phyloP scores from a whole-genome alignment of 2,329 filamentous ascomycete species.

The Leptographium lundbergii region DNA sequence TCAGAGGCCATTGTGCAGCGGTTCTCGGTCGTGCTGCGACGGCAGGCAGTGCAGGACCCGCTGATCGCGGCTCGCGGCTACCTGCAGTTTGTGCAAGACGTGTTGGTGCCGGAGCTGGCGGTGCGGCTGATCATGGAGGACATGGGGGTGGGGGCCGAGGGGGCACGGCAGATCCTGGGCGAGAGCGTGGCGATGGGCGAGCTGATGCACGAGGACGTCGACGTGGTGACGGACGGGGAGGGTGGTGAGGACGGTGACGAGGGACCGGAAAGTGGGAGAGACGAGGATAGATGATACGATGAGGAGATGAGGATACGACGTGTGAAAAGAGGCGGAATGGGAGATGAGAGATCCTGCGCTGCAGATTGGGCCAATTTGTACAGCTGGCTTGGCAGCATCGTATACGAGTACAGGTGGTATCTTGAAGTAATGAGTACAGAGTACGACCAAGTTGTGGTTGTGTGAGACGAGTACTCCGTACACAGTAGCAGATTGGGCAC shows the following conservation, averaged over 20 bases:
- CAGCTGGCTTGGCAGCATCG: too few relatives aligned
- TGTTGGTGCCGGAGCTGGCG: conserved; percentile 62
- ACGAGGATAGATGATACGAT: too few relatives aligned
- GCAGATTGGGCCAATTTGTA: too few relatives aligned
- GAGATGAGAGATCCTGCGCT: too few relatives aligned
- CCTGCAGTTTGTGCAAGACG: conserved; percentile 57
- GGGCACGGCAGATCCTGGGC: conserved; percentile 43
- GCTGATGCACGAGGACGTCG: conserved; percentile 50
- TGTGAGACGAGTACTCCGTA: too few relatives aligned
- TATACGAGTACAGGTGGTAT: too few relatives aligned
- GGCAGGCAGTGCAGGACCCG: conserved; percentile 48
- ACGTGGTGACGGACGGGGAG: conserved; percentile 27
- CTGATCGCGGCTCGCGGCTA: conserved; percentile 55
- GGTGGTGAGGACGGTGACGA: conserved; percentile 3
- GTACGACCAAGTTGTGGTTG: too few relatives aligned
- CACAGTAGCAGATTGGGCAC: too few relatives aligned
- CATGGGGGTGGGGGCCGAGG: conserved; percentile 29
- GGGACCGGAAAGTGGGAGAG: not conserved
- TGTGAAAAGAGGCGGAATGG: too few relatives aligned
- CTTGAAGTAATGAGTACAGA: too few relatives aligned
- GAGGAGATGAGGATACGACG: too few relatives aligned
- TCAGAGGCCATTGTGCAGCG: conserved; percentile 52
- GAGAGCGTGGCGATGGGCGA: conserved; percentile 57
- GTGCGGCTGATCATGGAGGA: conserved; percentile 44
- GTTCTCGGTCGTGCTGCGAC: conserved; percentile 48